Evolutionary conservation across 2,329 filamentous ascomycete species (phyloP).

Genomic region (Hypoxylon rubiginosum): DNA sequence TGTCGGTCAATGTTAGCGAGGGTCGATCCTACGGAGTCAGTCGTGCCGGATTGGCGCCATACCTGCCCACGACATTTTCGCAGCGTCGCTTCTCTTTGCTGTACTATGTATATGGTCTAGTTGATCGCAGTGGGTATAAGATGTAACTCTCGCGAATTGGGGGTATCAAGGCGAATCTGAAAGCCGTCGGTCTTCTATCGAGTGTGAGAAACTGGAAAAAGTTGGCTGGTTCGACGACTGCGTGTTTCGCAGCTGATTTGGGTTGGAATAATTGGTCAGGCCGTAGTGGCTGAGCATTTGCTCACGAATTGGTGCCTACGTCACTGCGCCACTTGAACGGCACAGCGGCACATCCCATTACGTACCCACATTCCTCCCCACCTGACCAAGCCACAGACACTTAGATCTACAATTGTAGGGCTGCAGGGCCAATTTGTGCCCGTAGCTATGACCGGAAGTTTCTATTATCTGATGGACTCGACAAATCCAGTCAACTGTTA

Average conservation of each 20-base stretch:
- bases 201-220: neutral
- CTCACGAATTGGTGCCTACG: neutral
- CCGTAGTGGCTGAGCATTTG: constrained; percentile 30
- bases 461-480: neutral
- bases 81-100: constrained; percentile 40
- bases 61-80: constrained; percentile 80
- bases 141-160: neutral
- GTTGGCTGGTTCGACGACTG: constrained; percentile 1
- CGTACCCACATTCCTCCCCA: neutral
- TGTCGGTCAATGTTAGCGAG: constrained; percentile 31
- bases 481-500: neutral
- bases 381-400: neutral
- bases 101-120: neutral
- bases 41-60: constrained; percentile 25
- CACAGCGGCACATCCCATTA: neutral
- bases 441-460: neutral
- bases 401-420: neutral
- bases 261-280: constrained; percentile 23
- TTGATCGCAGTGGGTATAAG: neutral
- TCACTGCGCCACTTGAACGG: constrained; percentile 32
- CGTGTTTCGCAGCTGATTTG: constrained; percentile 8
- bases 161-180: neutral
- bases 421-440: neutral
- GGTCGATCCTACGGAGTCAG: neutral
- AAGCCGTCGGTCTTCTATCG: neutral